Percentiles rank a stretch among this genome's conserved stretches.
Conservation (phyloP, 179 eudicot genomes). For the Vitellaria paradoxa region DNA sequence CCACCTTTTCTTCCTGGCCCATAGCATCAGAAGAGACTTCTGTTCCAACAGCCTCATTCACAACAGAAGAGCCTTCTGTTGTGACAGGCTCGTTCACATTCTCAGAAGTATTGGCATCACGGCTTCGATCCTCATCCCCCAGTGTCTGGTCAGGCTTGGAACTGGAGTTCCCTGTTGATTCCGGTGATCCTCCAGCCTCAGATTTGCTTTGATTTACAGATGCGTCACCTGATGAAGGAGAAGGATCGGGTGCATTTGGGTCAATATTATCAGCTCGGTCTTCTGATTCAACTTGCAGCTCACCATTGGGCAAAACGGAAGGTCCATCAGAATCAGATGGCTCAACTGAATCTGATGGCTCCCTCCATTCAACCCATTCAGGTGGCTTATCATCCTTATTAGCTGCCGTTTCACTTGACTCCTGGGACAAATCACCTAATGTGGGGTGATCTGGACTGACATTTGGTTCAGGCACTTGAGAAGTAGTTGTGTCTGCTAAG, state of each 20-base stretch:
- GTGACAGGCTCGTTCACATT: constrained; percentile 17
- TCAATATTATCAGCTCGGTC: constrained; percentile 21
- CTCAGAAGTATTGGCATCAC: not conserved
- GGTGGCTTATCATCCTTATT: constrained; percentile 43
- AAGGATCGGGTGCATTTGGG: constrained; percentile 25
- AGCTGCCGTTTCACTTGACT: constrained; percentile 18
- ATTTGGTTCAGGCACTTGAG: constrained; percentile 35
- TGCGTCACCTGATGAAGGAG: constrained; percentile 23
- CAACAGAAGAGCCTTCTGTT: not conserved
- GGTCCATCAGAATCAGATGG: constrained; percentile 33
- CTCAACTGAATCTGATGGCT: constrained; percentile 42
- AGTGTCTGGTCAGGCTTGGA: constrained; percentile 3
- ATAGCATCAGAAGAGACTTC: constrained; percentile 16
- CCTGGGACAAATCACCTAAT: constrained; percentile 16
- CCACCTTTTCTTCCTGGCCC: constrained; percentile 15
- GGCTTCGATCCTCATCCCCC: constrained; percentile 9
- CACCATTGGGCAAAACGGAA: constrained; percentile 34
- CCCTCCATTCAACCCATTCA: constrained; percentile 88
- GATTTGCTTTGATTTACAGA: constrained; percentile 17
- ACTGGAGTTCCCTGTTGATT: constrained; percentile 2
- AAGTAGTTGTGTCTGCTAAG: constrained; percentile 34
- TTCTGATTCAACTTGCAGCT: constrained; percentile 26
- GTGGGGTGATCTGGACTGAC: constrained; percentile 21
- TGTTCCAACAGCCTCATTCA: too few species aligned
- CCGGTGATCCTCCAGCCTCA: constrained; percentile 23